Conservation (phyloP, 169 alveolate genomes). For the Plasmodium ovale region DNA sequence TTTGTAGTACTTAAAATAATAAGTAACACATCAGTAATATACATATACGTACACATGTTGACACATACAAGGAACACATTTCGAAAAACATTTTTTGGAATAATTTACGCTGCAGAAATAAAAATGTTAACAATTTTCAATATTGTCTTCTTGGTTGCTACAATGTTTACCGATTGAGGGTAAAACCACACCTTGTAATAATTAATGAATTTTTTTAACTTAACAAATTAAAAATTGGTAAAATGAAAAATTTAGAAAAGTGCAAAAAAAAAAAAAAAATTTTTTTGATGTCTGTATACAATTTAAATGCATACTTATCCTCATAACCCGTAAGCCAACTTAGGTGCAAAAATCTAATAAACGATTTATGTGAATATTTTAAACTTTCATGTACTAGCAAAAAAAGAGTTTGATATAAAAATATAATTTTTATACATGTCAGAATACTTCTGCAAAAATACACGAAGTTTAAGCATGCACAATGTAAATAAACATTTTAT, state of each 20-base stretch:
- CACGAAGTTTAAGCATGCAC: neutral
- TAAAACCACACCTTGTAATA: too few relatives aligned
- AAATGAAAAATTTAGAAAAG: conserved; percentile 15
- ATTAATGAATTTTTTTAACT: neutral
- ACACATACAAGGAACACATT: too few relatives aligned
- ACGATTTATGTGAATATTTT: too few relatives aligned
- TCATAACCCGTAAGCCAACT: too few relatives aligned
- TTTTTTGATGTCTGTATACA: neutral
- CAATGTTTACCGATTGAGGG: too few relatives aligned
- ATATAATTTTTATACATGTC: neutral
- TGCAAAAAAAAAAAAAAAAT: neutral
- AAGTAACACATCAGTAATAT: too few relatives aligned
- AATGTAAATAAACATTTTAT: too few relatives aligned
- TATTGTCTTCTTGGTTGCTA: neutral
- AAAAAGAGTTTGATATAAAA: neutral
- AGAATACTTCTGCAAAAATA: neutral
- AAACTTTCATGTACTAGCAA: too few relatives aligned
- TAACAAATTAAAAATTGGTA: conserved; percentile 29
- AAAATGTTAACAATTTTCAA: too few relatives aligned
- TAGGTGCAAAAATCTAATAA: too few relatives aligned
- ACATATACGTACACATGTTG: neutral
- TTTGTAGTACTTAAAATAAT: neutral
- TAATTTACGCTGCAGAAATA: neutral
- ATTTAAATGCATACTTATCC: neutral
- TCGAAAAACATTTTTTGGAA: neutral